Evolutionary conservation across 768 basidiomycete genomes (phyloP).

Genomic region (Kwoniella mangroviensis): DNA sequence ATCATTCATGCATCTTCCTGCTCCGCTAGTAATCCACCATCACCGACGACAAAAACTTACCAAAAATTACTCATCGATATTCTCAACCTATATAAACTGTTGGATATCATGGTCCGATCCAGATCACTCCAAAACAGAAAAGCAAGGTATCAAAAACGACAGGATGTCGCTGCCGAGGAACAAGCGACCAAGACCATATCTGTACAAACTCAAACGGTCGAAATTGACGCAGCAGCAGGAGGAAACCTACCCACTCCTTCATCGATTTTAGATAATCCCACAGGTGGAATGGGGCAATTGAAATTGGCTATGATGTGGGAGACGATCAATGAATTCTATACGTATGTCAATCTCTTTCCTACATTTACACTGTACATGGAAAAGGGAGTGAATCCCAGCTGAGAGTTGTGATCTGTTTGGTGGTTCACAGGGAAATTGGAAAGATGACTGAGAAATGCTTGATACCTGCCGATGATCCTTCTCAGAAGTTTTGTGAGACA

Average conservation of each 20-base stretch:
- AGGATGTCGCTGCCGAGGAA: neutral
- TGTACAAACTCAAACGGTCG: constrained; percentile 10
- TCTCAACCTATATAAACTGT: neutral
- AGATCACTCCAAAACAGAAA: neutral
- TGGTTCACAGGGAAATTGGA: constrained; percentile 8
- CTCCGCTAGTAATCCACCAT: neutral
- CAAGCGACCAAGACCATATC: neutral
- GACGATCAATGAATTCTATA: constrained; percentile 11
- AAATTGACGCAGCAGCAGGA: constrained; percentile 5
- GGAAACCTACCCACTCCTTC: constrained; percentile 9
- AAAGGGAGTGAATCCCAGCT: too few relatives aligned
- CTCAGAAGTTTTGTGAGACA: constrained; percentile 35
- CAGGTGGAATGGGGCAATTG: neutral
- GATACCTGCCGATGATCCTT: constrained; percentile 31
- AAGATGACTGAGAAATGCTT: constrained; percentile 38
- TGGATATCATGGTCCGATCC: neutral
- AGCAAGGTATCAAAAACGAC: neutral
- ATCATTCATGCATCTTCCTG: neutral
- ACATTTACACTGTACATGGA: neutral
- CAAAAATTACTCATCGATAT: neutral
- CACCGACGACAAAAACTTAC: neutral
- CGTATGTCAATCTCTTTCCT: neutral
- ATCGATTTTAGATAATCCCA: constrained; percentile 1
- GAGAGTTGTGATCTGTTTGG: neutral
- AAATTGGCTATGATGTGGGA: constrained; percentile 22